phyloP scores from a whole-genome alignment of 148 eudicot genomes.

The Cornus suecica region DNA sequence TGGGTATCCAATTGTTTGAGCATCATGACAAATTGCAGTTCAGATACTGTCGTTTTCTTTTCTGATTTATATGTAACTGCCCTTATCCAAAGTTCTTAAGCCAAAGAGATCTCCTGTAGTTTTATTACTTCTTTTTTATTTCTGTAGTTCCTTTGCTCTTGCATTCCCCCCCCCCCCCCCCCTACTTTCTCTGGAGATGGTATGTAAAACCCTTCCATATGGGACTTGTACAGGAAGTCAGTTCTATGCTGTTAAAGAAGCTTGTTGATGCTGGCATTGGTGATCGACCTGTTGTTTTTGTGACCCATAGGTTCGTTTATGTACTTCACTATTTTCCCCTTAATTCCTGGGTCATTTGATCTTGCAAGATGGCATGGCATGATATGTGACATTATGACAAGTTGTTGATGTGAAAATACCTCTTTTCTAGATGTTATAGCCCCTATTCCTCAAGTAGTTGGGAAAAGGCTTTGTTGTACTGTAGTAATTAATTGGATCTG shows the following conservation, averaged over 20 bases:
- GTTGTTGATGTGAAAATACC: neutral
- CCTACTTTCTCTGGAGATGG: neutral
- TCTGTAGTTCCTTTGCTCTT: constrained; percentile 18
- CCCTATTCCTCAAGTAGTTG: neutral
- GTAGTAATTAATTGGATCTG: no score
- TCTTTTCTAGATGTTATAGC: neutral
- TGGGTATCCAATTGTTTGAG: neutral
- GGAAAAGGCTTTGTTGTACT: neutral
- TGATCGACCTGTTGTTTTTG: constrained; percentile 81
- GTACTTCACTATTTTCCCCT: neutral
- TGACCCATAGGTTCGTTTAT: constrained; percentile 76
- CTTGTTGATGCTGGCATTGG: constrained; percentile 96
- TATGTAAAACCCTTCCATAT: neutral
- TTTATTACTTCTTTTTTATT: neutral
- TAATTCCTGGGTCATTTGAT: neutral
- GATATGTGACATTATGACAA: neutral
- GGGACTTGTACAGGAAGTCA: constrained; percentile 70
- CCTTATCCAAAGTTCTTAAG: neutral
- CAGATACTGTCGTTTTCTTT: neutral
- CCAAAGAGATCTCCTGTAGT: neutral
- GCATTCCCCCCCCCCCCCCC: no score
- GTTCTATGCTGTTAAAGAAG: constrained; percentile 88
- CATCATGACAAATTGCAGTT: neutral
- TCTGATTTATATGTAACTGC: neutral
- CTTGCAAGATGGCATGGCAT: neutral